These are phyloP conservation scores for Mangifera indica DNA, from an alignment of 345 rosid species.

Conservation along the genomic window DNA sequence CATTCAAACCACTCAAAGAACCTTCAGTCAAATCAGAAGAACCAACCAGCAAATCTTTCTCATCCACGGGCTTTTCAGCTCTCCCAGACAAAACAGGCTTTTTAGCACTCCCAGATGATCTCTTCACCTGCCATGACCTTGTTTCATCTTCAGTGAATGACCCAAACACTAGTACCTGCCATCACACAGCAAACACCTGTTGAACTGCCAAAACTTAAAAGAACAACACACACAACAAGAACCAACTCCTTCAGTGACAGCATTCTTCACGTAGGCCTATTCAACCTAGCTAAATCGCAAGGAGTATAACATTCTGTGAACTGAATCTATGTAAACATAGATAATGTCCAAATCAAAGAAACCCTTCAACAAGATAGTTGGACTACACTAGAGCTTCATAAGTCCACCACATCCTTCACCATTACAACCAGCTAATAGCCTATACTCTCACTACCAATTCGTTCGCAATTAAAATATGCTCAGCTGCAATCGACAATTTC, in stretches of 20 bases:
- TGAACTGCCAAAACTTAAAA: background rate
- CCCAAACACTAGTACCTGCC: constrained; percentile 70
- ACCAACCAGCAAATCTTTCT: constrained; percentile 50
- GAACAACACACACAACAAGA: too few relatives aligned
- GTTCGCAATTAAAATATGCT: background rate
- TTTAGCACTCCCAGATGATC: constrained; percentile 40
- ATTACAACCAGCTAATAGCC: background rate
- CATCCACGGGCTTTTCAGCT: constrained; percentile 40
- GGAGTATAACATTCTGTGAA: background rate
- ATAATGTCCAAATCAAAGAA: too few relatives aligned
- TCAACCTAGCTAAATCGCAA: background rate
- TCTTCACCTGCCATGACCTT: constrained; percentile 46
- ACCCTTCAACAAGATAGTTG: too few relatives aligned
- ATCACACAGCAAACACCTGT: constrained; percentile 11
- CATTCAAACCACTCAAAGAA: constrained; percentile 38
- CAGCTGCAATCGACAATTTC: background rate
- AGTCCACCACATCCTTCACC: too few relatives aligned
- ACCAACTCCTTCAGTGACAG: background rate
- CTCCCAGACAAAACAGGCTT: constrained; percentile 40
- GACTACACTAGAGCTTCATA: too few relatives aligned
- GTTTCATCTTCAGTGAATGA: constrained; percentile 94
- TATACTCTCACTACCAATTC: background rate
- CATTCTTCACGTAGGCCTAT: background rate
- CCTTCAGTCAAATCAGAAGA: constrained; percentile 41
- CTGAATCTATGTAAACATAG: too few relatives aligned